A percentile compares a stretch with the other conserved stretches of the same genome.
These are phyloP conservation scores for Pseudocercospora musae DNA, from an alignment of 2,329 filamentous ascomycete species.

Conservation along the genomic window DNA sequence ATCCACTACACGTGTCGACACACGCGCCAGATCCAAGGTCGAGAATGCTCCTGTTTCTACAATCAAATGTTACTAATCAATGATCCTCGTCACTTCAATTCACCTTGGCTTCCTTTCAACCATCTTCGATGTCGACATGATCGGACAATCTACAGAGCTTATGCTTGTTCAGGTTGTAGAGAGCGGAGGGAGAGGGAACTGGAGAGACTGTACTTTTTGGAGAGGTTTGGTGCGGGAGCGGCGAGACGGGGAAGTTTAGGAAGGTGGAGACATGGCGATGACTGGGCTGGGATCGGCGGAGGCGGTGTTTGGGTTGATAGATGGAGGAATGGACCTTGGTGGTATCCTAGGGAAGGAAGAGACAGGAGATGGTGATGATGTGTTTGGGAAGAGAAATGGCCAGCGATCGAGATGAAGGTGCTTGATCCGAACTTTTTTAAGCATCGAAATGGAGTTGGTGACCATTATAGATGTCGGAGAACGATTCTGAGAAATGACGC, in stretches of 20 bases:
- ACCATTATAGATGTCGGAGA: no score
- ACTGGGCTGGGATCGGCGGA: background rate
- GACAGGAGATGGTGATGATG: background rate
- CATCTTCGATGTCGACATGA: slow-evolving; percentile 17
- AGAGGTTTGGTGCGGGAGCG: slow-evolving; percentile 7
- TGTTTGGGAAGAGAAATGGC: no score
- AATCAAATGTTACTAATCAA: slow-evolving; percentile 24
- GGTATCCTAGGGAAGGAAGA: slow-evolving; percentile 8
- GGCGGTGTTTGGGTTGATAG: slow-evolving; percentile 5
- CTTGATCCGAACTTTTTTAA: no score
- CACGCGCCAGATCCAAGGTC: slow-evolving; percentile 22
- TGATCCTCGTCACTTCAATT: slow-evolving; percentile 11
- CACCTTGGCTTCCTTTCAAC: slow-evolving; percentile 20
- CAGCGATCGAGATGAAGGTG: no score
- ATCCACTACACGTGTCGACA: slow-evolving; percentile 28
- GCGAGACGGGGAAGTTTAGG: background rate
- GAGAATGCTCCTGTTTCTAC: slow-evolving; percentile 25
- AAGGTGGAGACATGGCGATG: background rate
- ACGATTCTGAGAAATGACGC: no score
- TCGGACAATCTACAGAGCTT: slow-evolving; percentile 5
- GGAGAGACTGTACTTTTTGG: slow-evolving; percentile 6
- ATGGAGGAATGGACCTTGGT: slow-evolving; percentile 14
- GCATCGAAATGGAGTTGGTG: no score
- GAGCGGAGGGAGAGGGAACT: slow-evolving; percentile 7
- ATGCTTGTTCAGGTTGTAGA: slow-evolving; percentile 14